Base-by-base conservation (phyloP, 768 basidiomycete species). In the Suillus occidentalis region DNA sequence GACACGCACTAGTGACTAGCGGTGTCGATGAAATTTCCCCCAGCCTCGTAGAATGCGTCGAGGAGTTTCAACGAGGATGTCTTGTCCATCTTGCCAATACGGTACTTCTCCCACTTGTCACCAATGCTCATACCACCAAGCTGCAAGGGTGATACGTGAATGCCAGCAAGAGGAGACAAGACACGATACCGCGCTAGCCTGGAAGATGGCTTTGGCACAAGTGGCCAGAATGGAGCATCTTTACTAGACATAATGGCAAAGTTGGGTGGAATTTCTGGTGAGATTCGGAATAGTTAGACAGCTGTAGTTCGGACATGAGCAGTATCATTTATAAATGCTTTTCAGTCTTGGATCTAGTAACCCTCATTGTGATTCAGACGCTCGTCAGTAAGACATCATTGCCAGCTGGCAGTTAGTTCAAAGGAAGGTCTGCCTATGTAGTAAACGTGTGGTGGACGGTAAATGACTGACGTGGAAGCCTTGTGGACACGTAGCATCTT, bases 81-180 rank as follows among this genome's bases (percentile, higher is more conserved):
- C 71, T 83, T 84, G 67, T 73, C 66, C 78, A 83, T 82, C 3
- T 69, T 63, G 16, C 84, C 84, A 77, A 78, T 68, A 25, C 78
- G 71, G 20, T 60, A 40, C 16, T 69, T 22, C 0, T 67, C 70
- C 83, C 83, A 83, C 59, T 79, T 75, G 65, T 83, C 78, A 9
- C 83, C 82, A 42, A 84, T 80, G 71, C 75, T 82, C 81, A 82
- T 81, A 3, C 76, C 83, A 3, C 84, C 84, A 25, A 85, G 79
- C 52, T 76, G 75, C 28, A 85, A 70, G 0, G 84, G 83, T 2
- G 84, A 85, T 18, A 85, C 84, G 50, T 79, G 79, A 36, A 84
- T 71, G 18, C 82, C 80, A 0, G 83, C 80, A 14, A 66, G 52
- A 6, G 80, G 78, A 0, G 80, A 78, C 16, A 84, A 71, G 12